phyloP scores from a whole-genome alignment of 2,329 filamentous ascomycete species.

The Lachnellula suecica region DNA sequence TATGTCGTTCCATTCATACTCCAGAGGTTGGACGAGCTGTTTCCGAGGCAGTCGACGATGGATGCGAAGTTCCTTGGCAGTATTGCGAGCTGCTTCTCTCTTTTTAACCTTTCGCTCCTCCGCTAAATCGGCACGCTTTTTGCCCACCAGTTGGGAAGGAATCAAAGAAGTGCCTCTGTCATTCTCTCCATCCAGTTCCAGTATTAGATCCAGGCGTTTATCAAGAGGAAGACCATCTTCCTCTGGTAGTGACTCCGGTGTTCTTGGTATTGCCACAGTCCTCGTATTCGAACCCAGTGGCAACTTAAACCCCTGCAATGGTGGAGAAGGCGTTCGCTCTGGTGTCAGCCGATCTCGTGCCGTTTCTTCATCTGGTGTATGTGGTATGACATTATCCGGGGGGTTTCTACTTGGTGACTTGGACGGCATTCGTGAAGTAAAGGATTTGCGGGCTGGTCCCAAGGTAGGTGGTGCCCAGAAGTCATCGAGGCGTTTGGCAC shows the following conservation, averaged over 20 bases:
- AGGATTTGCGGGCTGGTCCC: no score
- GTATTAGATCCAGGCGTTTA: constrained; percentile 2
- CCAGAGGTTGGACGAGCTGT: constrained; percentile 31
- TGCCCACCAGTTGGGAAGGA: constrained; percentile 6
- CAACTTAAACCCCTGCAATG: neutral
- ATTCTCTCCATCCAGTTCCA: neutral
- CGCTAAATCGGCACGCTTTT: constrained; percentile 7
- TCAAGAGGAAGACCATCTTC: neutral
- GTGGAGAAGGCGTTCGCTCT: neutral
- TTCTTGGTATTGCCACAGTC: neutral
- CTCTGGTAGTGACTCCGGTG: neutral
- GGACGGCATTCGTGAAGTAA: neutral
- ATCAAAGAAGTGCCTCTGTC: constrained; percentile 1
- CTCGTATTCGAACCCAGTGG: neutral
- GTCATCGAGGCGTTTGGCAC: constrained; percentile 11
- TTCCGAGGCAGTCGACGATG: constrained; percentile 23
- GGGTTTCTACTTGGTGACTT: neutral
- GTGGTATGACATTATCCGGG: neutral
- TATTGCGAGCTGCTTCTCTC: constrained; percentile 16
- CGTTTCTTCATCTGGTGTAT: neutral
- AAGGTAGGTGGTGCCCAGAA: constrained; percentile 24
- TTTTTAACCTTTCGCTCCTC: constrained; percentile 14
- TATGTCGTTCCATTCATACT: constrained; percentile 37
- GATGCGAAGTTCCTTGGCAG: constrained; percentile 26
- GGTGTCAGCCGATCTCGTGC: neutral